Percentiles rank a stretch among this genome's conserved stretches.
Conservation (phyloP, 225 moss, liverwort and hornwort genomes). For the Ulota crispa region DNA sequence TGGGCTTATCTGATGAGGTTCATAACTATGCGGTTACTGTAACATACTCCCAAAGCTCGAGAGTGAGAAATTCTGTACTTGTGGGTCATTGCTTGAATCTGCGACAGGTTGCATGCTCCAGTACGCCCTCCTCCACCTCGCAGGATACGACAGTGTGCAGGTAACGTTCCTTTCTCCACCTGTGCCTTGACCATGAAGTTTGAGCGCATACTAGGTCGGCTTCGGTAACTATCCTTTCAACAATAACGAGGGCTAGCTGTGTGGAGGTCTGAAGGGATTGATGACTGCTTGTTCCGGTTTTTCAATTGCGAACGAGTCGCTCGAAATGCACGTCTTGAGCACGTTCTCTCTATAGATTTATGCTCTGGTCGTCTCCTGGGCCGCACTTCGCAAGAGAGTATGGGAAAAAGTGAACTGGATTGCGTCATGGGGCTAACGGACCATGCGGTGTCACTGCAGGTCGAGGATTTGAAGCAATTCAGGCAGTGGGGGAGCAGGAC, state of each 20-base stretch:
- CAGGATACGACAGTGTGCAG: conserved; percentile 82
- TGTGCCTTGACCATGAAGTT: neutral
- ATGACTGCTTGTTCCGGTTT: neutral
- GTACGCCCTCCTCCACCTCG: conserved; percentile 88
- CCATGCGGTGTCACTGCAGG: conserved; percentile 32
- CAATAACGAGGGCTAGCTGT: neutral
- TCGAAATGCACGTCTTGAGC: neutral
- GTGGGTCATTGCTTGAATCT: neutral
- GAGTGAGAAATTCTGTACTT: neutral
- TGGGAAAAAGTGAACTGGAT: neutral
- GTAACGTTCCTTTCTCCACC: conserved; percentile 32
- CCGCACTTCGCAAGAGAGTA: neutral
- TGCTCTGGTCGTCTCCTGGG: neutral
- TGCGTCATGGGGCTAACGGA: neutral
- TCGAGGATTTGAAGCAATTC: conserved; percentile 89
- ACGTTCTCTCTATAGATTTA: neutral
- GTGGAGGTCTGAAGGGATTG: neutral
- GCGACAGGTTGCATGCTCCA: conserved; percentile 72
- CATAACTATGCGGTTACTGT: neutral
- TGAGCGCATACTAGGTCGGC: neutral
- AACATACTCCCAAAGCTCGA: neutral
- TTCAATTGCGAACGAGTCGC: neutral
- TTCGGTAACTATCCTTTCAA: neutral
- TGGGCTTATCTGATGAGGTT: neutral
- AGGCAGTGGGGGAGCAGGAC: conserved; percentile 83